These are phyloP conservation scores for Bolboschoenoplectus hybrid DNA, from an alignment of 202 grass and related monocot genomes.

Conservation along the genomic window DNA sequence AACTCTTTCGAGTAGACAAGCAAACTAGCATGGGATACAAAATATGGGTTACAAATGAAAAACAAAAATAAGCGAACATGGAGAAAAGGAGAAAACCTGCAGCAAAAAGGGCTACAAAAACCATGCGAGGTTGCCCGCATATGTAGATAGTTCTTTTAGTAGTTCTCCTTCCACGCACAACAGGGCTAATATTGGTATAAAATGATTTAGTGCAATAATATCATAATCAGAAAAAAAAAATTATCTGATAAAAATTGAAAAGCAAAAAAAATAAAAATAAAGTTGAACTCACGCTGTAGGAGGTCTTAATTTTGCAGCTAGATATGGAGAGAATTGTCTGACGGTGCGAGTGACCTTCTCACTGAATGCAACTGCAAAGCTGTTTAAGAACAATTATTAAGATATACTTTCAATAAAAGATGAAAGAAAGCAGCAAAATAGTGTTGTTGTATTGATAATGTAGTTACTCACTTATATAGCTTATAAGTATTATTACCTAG, in stretches of 20 bases:
- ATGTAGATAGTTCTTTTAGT: slow-evolving; percentile 93
- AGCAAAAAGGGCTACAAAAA: slow-evolving; percentile 80
- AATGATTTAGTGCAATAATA: slow-evolving; percentile 25
- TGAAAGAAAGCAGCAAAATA: background rate
- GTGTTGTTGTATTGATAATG: background rate
- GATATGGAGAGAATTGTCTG: slow-evolving; percentile 81
- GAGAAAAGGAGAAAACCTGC: slow-evolving; percentile 53
- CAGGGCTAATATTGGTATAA: slow-evolving; percentile 59
- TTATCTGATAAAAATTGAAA: slow-evolving; percentile 12
- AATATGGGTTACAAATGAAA: slow-evolving; percentile 7
- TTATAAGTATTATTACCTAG: background rate
- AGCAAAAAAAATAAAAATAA: slow-evolving; percentile 33
- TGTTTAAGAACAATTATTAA: slow-evolving; percentile 43
- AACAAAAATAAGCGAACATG: background rate
- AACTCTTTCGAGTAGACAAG: background rate
- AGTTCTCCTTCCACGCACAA: slow-evolving; percentile 73
- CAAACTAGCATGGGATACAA: background rate
- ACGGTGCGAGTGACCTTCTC: slow-evolving; percentile 83
- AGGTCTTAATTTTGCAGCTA: slow-evolving; percentile 97
- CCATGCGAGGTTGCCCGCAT: slow-evolving; percentile 80
- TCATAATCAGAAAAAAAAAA: background rate
- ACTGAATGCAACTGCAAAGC: slow-evolving; percentile 91
- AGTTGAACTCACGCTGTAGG: slow-evolving; percentile 54
- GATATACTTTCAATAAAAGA: background rate
- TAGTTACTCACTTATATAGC: background rate